Evolutionary conservation across 176 grass and related monocot genomes (phyloP), one percentile per base, ranked within the genome.

Genomic region (Pontederia crassipes): DNA sequence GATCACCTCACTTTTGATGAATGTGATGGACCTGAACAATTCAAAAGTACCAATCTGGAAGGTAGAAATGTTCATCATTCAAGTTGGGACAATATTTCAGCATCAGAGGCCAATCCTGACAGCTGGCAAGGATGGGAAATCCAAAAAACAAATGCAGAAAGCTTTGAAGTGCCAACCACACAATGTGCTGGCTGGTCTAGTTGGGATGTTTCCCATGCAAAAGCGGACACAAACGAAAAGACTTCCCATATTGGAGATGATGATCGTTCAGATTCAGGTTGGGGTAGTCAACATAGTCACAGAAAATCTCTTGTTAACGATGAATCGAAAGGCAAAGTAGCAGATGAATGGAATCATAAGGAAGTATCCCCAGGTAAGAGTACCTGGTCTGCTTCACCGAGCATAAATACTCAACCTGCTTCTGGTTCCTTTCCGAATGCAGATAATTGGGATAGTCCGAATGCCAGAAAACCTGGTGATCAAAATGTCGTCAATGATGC

Each of bases 1-100:
- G 83, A 78, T 18, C 58, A 54, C 48, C 52, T 83, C 11, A 92
- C 79, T 11, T 97, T 97, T 69, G 87, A 98, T 47, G 84, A 98
- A 61, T 60, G 52, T 51, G 28, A 74, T 58, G 93, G 85, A 69
- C 59, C 75, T 68, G 77, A 78, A 69, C 18, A 55, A 71, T 71
- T 51, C 70, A 87, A 93, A 4, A 70, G 24, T 12, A 58, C 51
- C 20, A 70, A 68, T 17, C 72, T 61, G 71, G 80, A 78, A 58
- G 84, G 81, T 57, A 59, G 64, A 56, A 64, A 59, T 54, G 28
- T 62, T 12, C 55, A 8, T 40, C 66, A 73, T 29, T 59, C 74
- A 2, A 70, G 55, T 12, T 88, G 87, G 86, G 83, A 91, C 9
- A 65, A 68, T 8, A 54, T 59, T 75, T 65, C 68, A 69, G 88